Percentiles rank a stretch among this genome's conserved stretches.
These are phyloP conservation scores for Yarrowia sp. DNA, from an alignment of 805 yeast species.

Conservation along the genomic window DNA sequence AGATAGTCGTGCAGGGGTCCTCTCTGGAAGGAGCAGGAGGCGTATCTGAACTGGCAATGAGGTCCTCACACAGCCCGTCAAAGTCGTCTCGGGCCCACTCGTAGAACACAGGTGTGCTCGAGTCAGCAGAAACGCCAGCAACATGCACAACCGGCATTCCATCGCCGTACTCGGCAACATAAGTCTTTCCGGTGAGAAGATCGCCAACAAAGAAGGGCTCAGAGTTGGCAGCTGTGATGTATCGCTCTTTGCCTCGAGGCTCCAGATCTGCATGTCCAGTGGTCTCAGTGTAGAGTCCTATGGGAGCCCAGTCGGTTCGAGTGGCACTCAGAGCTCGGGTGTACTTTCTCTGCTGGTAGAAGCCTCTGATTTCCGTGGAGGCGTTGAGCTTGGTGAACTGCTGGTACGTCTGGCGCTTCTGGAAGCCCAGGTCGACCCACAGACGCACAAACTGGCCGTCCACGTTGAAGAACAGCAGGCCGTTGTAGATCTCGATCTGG, in stretches of 20 bases:
- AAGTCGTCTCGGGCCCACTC: neutral
- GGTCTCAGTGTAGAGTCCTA: neutral
- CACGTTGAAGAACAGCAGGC: neutral
- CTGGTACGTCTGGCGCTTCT: neutral
- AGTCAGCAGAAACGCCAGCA: neutral
- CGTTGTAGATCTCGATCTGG: slow-evolving; percentile 8
- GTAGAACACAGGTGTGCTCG: neutral
- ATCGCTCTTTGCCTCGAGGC: neutral
- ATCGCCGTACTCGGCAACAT: neutral
- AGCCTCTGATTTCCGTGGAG: neutral
- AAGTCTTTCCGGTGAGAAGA: neutral
- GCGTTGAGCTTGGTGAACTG: neutral
- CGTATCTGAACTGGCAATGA: neutral
- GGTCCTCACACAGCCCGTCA: neutral
- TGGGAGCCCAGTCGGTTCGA: neutral
- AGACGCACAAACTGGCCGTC: slow-evolving; percentile 6
- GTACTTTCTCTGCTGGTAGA: neutral
- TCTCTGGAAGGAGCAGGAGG: neutral
- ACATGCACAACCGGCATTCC: neutral
- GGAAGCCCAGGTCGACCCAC: slow-evolving; percentile 4
- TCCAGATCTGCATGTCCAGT: neutral
- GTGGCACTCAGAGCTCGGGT: neutral
- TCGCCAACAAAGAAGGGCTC: neutral
- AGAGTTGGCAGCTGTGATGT: neutral
- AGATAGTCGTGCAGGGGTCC: neutral